These are phyloP conservation scores for Lentinula detonsa DNA, from an alignment of 768 basidiomycete species.

Conservation along the genomic window DNA sequence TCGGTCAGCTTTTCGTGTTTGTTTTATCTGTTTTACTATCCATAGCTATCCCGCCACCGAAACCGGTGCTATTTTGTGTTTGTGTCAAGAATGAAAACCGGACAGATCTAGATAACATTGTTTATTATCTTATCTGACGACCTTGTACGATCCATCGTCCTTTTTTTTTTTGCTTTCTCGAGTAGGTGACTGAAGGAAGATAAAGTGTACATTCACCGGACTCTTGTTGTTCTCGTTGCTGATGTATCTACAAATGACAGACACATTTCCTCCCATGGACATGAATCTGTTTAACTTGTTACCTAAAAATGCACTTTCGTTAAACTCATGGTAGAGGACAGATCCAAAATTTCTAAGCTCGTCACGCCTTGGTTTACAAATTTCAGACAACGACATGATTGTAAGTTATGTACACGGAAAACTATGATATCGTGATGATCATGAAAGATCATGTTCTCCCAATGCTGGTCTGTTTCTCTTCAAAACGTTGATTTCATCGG, in stretches of 20 bases:
- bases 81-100: neutral
- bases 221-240: neutral
- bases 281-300: no score
- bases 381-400: no score
- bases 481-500: no score
- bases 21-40: neutral
- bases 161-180: neutral
- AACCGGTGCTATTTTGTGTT: neutral
- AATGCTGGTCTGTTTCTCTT: no score
- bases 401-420: no score
- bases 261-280: neutral
- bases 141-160: conserved; percentile 2
- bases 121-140: neutral
- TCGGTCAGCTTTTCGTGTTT: neutral
- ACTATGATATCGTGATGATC: no score
- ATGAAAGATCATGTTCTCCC: no score
- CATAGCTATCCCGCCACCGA: neutral
- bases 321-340: no score
- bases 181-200: neutral
- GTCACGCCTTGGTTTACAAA: no score
- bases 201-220: neutral
- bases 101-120: no score
- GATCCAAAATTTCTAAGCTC: no score
- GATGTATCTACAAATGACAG: neutral
- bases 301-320: no score